Conservation (phyloP, 768 basidiomycete genomes). For the Collybia mongolica region DNA sequence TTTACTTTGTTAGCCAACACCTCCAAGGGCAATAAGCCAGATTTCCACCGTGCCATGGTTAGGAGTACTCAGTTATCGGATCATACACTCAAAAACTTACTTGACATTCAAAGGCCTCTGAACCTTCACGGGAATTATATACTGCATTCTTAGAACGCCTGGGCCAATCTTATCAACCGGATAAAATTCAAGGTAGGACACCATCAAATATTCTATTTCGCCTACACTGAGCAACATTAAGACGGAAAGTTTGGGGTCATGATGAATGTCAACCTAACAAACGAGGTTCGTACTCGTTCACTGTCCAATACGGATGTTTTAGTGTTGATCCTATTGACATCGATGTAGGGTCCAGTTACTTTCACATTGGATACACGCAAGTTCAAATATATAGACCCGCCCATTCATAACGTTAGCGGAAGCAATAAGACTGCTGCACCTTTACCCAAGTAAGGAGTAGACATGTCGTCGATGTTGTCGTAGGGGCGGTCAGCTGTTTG, state of each 20-base stretch:
- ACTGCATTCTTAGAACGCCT: slow-evolving; percentile 69
- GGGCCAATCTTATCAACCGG: slow-evolving; percentile 61
- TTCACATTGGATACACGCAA: slow-evolving; percentile 83
- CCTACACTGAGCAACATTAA: slow-evolving; percentile 25
- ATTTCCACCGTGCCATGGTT: slow-evolving; percentile 94
- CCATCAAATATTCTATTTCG: neutral
- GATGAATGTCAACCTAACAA: slow-evolving; percentile 88
- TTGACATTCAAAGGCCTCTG: slow-evolving; percentile 48
- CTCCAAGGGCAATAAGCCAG: slow-evolving; percentile 84
- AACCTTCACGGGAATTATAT: slow-evolving; percentile 70
- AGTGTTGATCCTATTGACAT: too few relatives aligned
- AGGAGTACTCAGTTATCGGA: slow-evolving; percentile 14
- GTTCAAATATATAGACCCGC: slow-evolving; percentile 57
- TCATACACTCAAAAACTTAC: neutral
- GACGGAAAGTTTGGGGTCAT: slow-evolving; percentile 96
- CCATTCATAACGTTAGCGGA: slow-evolving; percentile 9
- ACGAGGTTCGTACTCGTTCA: slow-evolving; percentile 60
- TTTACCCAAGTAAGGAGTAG: slow-evolving; percentile 2
- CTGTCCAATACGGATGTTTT: too few relatives aligned
- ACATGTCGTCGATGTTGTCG: neutral
- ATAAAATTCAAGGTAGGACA: slow-evolving; percentile 74
- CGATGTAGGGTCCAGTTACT: slow-evolving; percentile 73
- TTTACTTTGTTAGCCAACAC: slow-evolving; percentile 90
- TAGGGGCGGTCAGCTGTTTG: neutral
- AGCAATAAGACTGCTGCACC: slow-evolving; percentile 3